A percentile compares a stretch with the other conserved stretches of the same genome.
These are phyloP conservation scores for Teunomyces lycoperdinae DNA, from an alignment of 805 yeast species.

Conservation along the genomic window DNA sequence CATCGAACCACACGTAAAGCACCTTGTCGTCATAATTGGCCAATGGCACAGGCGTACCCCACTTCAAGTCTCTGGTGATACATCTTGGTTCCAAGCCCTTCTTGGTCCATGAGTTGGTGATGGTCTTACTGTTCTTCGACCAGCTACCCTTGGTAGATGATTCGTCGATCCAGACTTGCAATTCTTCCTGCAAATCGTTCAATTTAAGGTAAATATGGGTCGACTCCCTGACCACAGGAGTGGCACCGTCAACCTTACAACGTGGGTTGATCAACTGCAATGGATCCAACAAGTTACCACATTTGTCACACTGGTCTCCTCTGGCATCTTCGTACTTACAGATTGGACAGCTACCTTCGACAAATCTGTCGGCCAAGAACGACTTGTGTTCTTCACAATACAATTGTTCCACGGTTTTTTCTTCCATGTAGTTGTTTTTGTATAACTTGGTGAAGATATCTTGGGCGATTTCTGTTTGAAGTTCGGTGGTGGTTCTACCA, in stretches of 20 bases:
- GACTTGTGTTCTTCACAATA: conserved; percentile 90
- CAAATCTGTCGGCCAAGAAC: conserved; percentile 92
- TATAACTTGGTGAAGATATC: conserved; percentile 78
- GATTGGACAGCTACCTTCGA: conserved; percentile 96
- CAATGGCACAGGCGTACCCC: conserved; percentile 99
- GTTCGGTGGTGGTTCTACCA: conserved; percentile 91
- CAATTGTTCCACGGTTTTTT: conserved; percentile 82
- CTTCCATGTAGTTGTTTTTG: conserved; percentile 79
- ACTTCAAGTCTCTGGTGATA: conserved; percentile 92
- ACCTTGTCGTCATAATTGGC: conserved; percentile 86
- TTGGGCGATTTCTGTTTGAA: conserved; percentile 94
- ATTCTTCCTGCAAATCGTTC: conserved; percentile 77
- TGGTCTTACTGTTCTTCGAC: conserved; percentile 88
- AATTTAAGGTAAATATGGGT: conserved; percentile 82
- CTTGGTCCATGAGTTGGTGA: conserved; percentile 89
- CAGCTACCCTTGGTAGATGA: conserved; percentile 75
- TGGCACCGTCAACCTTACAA: conserved; percentile 84
- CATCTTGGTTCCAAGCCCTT: conserved; percentile 93
- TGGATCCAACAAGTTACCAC: conserved; percentile 88
- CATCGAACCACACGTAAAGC: conserved; percentile 98
- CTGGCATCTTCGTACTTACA: conserved; percentile 96
- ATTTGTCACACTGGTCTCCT: conserved; percentile 98
- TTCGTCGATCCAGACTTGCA: conserved; percentile 67
- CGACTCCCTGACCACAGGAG: conserved; percentile 78
- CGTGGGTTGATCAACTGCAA: conserved; percentile 92